Evolutionary conservation across 1,284 basidiomycete species (phyloP), one percentile per base, ranked within the genome.

Genomic region (Leccinum griseonigrum): DNA sequence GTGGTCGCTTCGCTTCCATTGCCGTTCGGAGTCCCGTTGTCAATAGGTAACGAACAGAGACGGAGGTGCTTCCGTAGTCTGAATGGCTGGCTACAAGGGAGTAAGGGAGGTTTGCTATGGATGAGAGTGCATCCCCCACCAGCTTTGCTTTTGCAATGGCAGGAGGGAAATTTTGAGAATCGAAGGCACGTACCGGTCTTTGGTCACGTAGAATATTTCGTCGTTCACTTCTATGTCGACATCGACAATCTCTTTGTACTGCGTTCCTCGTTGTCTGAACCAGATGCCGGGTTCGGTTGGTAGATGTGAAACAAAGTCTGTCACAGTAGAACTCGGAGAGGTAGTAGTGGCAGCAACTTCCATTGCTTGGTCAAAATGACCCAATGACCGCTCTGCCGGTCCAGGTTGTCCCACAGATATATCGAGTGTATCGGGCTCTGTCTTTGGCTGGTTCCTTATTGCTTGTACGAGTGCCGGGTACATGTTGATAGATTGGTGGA

Each of bases 281-380:
- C 71, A 73, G 31, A 67, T 53, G 1, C 70, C 71, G 14, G 74
- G 64, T 22, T 63, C 43, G 10, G 66, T 65, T 9, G 63, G 68
- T 5, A 61, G 57, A 54, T 64, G 60, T 8, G 63, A 57, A 2
- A 70, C 54, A 53, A 64, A 60, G 31, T 68, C 60, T 0, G 62
- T 28, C 26, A 51, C 26, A 9, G 11, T 26, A 8, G 56, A 9
- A 36, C 28, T 43, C 3, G 61, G 26, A 7, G 51, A 26, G 11
- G 26, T 3, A 10, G 26, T 3, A 16, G 32, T 40, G 4, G 16
- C 16, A 40, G 40, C n/a, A 4, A 28, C 48, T 16, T 65, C 38
- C 11, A 18, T 54, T 7, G 10, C 26, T 16, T 56, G 62, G 51
- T 34, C 26, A 9, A 55, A 31, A 46, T 34, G 54, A 11, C 9